Base-by-base conservation (phyloP, 176 grass and related monocot genomes). In the Otatea glauca region DNA sequence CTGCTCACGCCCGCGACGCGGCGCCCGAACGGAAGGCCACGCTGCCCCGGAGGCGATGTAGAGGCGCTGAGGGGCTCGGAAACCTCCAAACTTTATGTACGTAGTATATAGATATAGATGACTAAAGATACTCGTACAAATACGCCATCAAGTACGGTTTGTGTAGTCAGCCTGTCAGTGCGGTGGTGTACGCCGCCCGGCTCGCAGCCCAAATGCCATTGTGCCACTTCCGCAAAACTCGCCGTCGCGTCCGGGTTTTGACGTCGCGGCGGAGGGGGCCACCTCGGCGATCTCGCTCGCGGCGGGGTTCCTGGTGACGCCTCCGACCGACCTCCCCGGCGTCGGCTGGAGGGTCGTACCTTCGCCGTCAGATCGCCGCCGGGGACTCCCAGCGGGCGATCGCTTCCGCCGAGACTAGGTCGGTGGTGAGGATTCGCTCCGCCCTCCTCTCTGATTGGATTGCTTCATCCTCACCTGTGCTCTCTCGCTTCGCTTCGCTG, bases 381-480 rank as follows among this genome's bases (percentile, higher is more conserved):
- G 35, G 23, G 55, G 24, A 13, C 20, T n/a, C 18, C 25, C 53
- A 0, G 5, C 17, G 27, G 17, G 64, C 21, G 20, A 70, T 51
- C 73, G 10, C 51, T 69, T 75, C 24, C 10, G 0, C 32, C 32
- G 10, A 23, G 21, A 70, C 16, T 29, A 21, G 51, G 3, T 9
- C 55, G 44, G 15, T 37, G 12, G 79, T 88, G 54, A 61, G 78
- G 53, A 63, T 53, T 71, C 35, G 3, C 21, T 59, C n/a, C 1
- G 25, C 66, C 42, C 13, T 59, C 83, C 25, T 10, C 73, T 67
- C 35, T 11, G 37, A 27, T 32, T 48, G 6, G 49, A 68, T 85
- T 68, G 4, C 49, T 3, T 4, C 9, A 5, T 10, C 11, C 11
- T 20, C 34, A 24, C 20, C 2, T 43, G 18, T 10, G 12, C 13